Conservation (phyloP, 306 rosid species). For the Malus fusca region DNA sequence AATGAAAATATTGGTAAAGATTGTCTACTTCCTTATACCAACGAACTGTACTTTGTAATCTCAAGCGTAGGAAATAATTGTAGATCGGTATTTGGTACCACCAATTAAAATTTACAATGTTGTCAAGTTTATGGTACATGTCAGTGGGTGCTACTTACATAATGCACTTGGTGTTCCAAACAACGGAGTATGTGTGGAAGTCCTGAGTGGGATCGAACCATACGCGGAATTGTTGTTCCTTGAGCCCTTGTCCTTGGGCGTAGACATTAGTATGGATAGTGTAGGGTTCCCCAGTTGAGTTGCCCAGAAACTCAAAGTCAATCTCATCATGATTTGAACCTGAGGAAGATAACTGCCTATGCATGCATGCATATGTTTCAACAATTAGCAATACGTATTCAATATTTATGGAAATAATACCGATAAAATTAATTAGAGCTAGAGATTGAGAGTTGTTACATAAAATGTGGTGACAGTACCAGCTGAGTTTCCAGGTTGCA, state of each 20-base stretch:
- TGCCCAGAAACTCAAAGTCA: slow-evolving; percentile 41
- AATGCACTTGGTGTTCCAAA: slow-evolving; percentile 32
- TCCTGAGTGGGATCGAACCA: slow-evolving; percentile 42
- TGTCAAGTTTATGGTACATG: background rate
- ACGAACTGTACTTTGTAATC: too few species aligned
- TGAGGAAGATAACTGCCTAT: slow-evolving; percentile 55
- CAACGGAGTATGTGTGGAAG: slow-evolving; percentile 35
- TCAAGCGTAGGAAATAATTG: too few species aligned
- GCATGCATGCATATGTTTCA: background rate
- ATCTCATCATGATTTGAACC: slow-evolving; percentile 38
- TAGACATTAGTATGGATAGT: slow-evolving; percentile 35
- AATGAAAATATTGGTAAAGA: background rate
- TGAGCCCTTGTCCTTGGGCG: slow-evolving; percentile 25
- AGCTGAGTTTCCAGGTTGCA: slow-evolving; percentile 70
- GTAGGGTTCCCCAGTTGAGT: slow-evolving; percentile 32
- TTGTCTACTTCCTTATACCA: too few species aligned
- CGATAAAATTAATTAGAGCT: background rate
- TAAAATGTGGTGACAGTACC: slow-evolving; percentile 80
- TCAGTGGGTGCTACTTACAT: slow-evolving; percentile 13
- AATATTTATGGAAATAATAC: background rate
- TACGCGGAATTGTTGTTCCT: slow-evolving; percentile 32
- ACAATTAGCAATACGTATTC: background rate
- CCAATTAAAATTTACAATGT: background rate
- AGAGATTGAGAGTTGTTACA: slow-evolving; percentile 23
- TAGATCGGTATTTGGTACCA: background rate